Base-by-base conservation (phyloP, 345 rosid genomes). In the Pistacia atlantica region DNA sequence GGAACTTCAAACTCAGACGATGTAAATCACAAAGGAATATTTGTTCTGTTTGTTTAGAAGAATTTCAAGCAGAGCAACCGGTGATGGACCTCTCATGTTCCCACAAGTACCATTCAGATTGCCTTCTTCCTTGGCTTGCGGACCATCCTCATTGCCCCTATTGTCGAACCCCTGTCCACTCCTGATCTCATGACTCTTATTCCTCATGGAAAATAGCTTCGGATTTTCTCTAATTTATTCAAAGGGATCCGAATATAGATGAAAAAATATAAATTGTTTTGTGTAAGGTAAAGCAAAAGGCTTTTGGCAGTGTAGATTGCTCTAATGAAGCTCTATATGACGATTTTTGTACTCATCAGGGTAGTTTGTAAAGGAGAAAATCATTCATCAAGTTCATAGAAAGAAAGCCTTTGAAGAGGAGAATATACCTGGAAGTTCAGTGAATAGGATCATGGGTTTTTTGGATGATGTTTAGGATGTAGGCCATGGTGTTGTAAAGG, bases 121-220 rank as follows among this genome's bases (percentile, higher is more conserved):
- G 85, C 73, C 57, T 75, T 67, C 77, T 78, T 28, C 82, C 82
- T 4, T 72, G 84, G 80, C 75, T 78, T 16, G 74, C 20, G 8
- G n/a, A 61, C 38, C 75, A 75, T 67, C 56, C 77, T 4, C 77
- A 76, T 37, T 82, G 85, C 75, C 82, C 82, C 0, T 71, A 65
- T 45, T 79, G 80, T 5, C 69, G 82, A 45, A 13, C 42, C 4
- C 69, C 67, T 3, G 57, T 69, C 65, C 72, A 28, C 0, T 56
- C 63, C 48, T 56, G 20, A 54, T 38, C 3, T 31, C 33, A 56
- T 46, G 46, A 48, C 8, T 51, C 69, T 33, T 52, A 49, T n/a
- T 20, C 51, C 28, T 13, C 25, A 2, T 3, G 8, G 38, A 42
- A 22, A 3, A 28, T 4, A 49, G 67, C 33, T 67, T 49, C 37